phyloP scores from a whole-genome alignment of 2,329 filamentous ascomycete species.

The Beauveria pseudobassiana region DNA sequence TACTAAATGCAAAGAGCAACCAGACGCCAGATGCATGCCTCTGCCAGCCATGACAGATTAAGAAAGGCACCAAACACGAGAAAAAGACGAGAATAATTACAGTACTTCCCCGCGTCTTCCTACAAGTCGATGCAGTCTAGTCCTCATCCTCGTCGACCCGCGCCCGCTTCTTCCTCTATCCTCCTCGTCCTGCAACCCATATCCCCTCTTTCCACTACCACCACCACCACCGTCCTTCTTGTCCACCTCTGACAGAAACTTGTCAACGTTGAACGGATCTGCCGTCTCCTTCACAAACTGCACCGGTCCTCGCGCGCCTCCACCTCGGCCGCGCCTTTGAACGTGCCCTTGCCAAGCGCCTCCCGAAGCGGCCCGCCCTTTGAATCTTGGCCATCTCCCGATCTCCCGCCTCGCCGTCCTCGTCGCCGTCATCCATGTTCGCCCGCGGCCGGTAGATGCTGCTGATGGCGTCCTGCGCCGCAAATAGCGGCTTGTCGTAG shows the following conservation, averaged over 20 bases:
- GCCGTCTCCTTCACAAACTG: slow-evolving; percentile 85
- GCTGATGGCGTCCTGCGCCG: slow-evolving; percentile 87
- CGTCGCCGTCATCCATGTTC: slow-evolving; percentile 68
- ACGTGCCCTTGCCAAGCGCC: slow-evolving; percentile 80
- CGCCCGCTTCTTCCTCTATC: slow-evolving; percentile 60
- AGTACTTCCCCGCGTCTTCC: not conserved
- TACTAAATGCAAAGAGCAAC: not conserved
- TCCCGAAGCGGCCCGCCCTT: slow-evolving; percentile 79
- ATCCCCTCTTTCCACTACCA: slow-evolving; percentile 53
- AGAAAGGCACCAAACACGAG: not conserved
- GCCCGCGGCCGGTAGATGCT: slow-evolving; percentile 84
- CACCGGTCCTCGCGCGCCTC: slow-evolving; percentile 83
- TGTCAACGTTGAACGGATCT: slow-evolving; percentile 91
- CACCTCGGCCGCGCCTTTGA: slow-evolving; percentile 76
- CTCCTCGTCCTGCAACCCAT: slow-evolving; percentile 64
- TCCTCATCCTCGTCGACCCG: slow-evolving; percentile 63
- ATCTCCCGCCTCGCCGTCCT: slow-evolving; percentile 72
- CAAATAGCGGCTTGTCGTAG: slow-evolving; percentile 96
- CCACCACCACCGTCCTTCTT: slow-evolving; percentile 38
- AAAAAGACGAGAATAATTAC: not conserved
- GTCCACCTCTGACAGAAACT: slow-evolving; percentile 78
- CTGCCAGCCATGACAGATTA: not conserved
- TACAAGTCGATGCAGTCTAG: slow-evolving; percentile 15
- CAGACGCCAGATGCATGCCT: slow-evolving; percentile 6
- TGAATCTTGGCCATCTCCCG: slow-evolving; percentile 82